Evolutionary conservation across 2,329 filamentous ascomycete genomes (phyloP).

Genomic region (Fusarium clavum): DNA sequence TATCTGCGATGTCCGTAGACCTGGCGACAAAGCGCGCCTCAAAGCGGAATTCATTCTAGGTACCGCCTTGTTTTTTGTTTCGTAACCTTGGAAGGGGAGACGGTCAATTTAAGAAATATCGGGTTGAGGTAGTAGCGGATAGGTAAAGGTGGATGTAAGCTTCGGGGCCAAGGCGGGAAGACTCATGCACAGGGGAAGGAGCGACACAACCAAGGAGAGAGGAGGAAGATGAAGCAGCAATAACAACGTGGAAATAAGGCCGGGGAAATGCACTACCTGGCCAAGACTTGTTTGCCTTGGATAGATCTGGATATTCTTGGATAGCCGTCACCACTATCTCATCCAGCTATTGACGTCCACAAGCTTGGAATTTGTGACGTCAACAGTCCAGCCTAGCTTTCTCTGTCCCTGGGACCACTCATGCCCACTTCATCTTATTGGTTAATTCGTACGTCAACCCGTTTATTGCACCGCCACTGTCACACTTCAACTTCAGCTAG

Average conservation of each 20-base stretch:
- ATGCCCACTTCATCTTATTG: slow-evolving; percentile 27
- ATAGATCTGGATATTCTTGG: slow-evolving; percentile 4
- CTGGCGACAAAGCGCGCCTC: slow-evolving; percentile 30
- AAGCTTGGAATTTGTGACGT: slow-evolving; percentile 29
- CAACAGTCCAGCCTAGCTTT: slow-evolving; percentile 22
- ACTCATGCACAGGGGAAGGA: background rate
- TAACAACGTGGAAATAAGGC: slow-evolving; percentile 27
- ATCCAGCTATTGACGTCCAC: slow-evolving; percentile 15
- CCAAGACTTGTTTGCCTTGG: background rate
- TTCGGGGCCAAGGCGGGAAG: slow-evolving; percentile 14
- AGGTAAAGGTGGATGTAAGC: slow-evolving; percentile 17
- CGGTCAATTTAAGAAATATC: background rate
- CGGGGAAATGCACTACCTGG: slow-evolving; percentile 4
- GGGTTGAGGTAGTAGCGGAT: background rate
- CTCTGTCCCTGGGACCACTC: slow-evolving; percentile 26
- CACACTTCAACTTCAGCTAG: slow-evolving; percentile 19
- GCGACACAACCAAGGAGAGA: background rate
- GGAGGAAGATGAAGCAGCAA: background rate
- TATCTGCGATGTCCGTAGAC: slow-evolving; percentile 13
- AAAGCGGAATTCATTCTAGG: slow-evolving; percentile 38
- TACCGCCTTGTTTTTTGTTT: background rate
- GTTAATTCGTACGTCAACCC: background rate
- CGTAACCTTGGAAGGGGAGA: background rate
- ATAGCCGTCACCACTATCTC: slow-evolving; percentile 30
- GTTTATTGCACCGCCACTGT: slow-evolving; percentile 5